phyloP scores from a whole-genome alignment of 2,329 filamentous ascomycete species.

The Triangularia setosa region DNA sequence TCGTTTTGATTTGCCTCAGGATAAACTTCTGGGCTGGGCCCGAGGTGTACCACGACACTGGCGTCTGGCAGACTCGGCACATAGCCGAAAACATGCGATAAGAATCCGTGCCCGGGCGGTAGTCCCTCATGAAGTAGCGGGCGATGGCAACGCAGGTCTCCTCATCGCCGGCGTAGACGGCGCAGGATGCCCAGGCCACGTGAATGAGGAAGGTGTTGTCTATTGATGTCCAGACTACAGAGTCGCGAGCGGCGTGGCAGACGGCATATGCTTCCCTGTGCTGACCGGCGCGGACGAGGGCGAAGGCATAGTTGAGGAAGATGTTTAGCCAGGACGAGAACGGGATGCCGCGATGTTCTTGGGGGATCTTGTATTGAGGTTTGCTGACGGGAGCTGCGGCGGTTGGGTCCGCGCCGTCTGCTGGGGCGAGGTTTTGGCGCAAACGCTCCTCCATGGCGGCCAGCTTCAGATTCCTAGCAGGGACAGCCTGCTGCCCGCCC shows the following conservation, averaged over 20 bases:
- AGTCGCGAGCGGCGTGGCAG: slow-evolving; percentile 72
- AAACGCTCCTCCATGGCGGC: slow-evolving; percentile 54
- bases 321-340: slow-evolving; percentile 86
- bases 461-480: slow-evolving; percentile 40
- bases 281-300: slow-evolving; percentile 65
- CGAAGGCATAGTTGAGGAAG: slow-evolving; percentile 81
- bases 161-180: slow-evolving; percentile 74
- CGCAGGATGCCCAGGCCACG: slow-evolving; percentile 79
- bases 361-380: slow-evolving; percentile 26
- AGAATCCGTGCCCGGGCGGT: slow-evolving; percentile 73
- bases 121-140: slow-evolving; percentile 80
- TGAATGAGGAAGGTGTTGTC: slow-evolving; percentile 69
- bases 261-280: slow-evolving; percentile 73
- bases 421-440: slow-evolving; percentile 41
- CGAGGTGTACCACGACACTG: slow-evolving; percentile 71
- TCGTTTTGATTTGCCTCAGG: slow-evolving; percentile 82
- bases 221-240: slow-evolving; percentile 73
- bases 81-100: slow-evolving; percentile 79
- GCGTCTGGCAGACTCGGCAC: slow-evolving; percentile 71
- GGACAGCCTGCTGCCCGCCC: slow-evolving; percentile 32
- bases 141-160: slow-evolving; percentile 68
- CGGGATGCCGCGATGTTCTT: slow-evolving; percentile 62
- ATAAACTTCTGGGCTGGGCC: slow-evolving; percentile 87
- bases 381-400: slow-evolving; percentile 21
- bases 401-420: slow-evolving; percentile 29